Percentiles rank a stretch among this genome's conserved stretches.
phyloP scores from a whole-genome alignment of 2,329 filamentous ascomycete genomes.

The Metarhizium humberi region DNA sequence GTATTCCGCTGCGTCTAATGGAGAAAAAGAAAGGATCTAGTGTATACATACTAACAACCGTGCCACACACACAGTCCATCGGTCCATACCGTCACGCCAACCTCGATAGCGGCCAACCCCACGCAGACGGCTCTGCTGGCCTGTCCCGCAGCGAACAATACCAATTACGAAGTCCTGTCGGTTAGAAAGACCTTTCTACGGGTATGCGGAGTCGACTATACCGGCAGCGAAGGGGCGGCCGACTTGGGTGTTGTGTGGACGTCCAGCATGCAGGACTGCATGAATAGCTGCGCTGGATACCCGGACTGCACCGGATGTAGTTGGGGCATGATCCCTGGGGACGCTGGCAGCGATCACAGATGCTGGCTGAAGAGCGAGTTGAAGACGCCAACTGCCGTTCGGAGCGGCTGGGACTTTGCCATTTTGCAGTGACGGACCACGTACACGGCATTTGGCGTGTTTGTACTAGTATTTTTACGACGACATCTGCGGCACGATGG shows the following conservation, averaged over 20 bases:
- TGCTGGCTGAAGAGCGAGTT: conserved; percentile 36
- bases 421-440: conserved; percentile 16
- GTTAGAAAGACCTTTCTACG: conserved; percentile 32
- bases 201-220: conserved; percentile 37
- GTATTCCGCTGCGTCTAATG: not conserved
- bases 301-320: conserved; percentile 31
- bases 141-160: conserved; percentile 35
- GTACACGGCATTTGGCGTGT: not conserved
- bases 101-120: conserved; percentile 6
- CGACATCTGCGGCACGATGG: not conserved
- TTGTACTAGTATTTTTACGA: not conserved
- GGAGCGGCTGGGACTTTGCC: conserved; percentile 34
- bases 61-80: not conserved
- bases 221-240: conserved; percentile 21
- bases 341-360: conserved; percentile 26
- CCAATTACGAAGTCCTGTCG: conserved; percentile 30
- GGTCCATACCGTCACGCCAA: not conserved
- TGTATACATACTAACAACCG: too few species aligned
- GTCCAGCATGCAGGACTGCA: conserved; percentile 32
- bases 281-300: conserved; percentile 32
- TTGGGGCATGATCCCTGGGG: conserved; percentile 35
- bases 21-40: too few species aligned
- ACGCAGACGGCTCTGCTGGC: conserved; percentile 17
- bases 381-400: conserved; percentile 19
- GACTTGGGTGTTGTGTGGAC: conserved; percentile 27